phyloP scores from a whole-genome alignment of 352 stramenopile species.

The Globisporangium paddicum region DNA sequence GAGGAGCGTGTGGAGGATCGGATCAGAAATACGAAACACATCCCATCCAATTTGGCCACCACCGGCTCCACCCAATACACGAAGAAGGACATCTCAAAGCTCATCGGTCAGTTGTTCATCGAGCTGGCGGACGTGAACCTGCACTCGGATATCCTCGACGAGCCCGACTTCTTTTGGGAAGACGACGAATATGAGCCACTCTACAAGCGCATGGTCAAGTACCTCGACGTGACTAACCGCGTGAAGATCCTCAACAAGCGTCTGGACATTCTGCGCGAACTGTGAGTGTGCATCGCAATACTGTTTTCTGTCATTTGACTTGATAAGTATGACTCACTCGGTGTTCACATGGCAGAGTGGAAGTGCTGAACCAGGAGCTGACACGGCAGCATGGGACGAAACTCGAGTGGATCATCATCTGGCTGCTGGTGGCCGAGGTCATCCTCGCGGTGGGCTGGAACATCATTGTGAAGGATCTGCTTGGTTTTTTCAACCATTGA shows the following conservation, averaged over 20 bases:
- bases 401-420: slow-evolving; percentile 94
- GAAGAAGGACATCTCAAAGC: slow-evolving; percentile 86
- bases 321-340: not conserved
- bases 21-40: slow-evolving; percentile 81
- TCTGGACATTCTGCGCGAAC: slow-evolving; percentile 89
- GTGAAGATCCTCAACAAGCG: slow-evolving; percentile 93
- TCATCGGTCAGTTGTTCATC: slow-evolving; percentile 90
- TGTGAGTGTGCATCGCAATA: slow-evolving; percentile 38
- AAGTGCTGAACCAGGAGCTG: slow-evolving; percentile 90
- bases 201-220: slow-evolving; percentile 89
- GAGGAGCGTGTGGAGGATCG: slow-evolving; percentile 84
- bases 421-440: slow-evolving; percentile 87
- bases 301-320: not conserved
- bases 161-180: slow-evolving; percentile 92
- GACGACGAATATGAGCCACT: slow-evolving; percentile 89
- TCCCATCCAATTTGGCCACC: slow-evolving; percentile 81
- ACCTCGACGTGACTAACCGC: slow-evolving; percentile 89
- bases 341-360: slow-evolving; percentile 38
- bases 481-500: slow-evolving; percentile 53
- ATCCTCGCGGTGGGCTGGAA: slow-evolving; percentile 82
- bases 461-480: slow-evolving; percentile 76
- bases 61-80: slow-evolving; percentile 88
- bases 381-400: slow-evolving; percentile 82
- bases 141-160: slow-evolving; percentile 92
- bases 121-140: slow-evolving; percentile 90